phyloP scores from a whole-genome alignment of 2,329 filamentous ascomycete genomes.

The Cercospora sesami region DNA sequence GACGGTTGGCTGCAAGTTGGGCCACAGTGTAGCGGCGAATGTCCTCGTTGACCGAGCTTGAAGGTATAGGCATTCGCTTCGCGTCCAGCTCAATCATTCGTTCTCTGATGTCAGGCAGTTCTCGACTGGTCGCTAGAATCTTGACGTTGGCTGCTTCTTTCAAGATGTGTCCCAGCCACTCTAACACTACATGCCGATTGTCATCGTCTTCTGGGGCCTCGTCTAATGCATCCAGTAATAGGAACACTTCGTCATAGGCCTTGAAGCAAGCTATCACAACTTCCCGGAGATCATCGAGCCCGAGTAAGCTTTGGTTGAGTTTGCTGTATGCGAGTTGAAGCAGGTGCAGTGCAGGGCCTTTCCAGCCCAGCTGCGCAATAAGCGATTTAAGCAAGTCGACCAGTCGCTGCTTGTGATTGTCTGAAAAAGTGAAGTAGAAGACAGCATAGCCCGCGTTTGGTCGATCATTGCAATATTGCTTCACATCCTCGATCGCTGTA shows the following conservation, averaged over 20 bases:
- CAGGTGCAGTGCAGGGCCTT: constrained; percentile 15
- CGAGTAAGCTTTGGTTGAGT: constrained; percentile 10
- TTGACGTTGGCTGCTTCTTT: constrained; percentile 17
- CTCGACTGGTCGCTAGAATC: constrained; percentile 28
- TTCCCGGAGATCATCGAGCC: constrained; percentile 20
- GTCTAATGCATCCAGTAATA: constrained; percentile 41
- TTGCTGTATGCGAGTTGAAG: constrained; percentile 20
- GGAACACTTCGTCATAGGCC: constrained; percentile 30
- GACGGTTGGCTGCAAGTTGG: constrained; percentile 16
- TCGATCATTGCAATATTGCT: constrained; percentile 1
- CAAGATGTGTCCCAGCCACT: constrained; percentile 15
- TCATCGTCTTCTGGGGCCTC: constrained; percentile 31
- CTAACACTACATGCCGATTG: constrained; percentile 19
- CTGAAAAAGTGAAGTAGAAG: constrained; percentile 29
- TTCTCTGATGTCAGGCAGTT: constrained; percentile 18
- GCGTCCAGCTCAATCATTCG: constrained; percentile 16
- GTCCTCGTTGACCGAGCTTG: constrained; percentile 18
- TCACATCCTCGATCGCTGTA: constrained; percentile 25
- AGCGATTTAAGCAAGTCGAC: constrained; percentile 22
- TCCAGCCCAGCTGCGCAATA: constrained; percentile 24
- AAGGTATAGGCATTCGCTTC: constrained; percentile 4
- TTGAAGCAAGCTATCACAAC: constrained; percentile 21
- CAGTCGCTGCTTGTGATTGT: constrained; percentile 25
- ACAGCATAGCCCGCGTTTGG: constrained; percentile 12
- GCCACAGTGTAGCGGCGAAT: constrained; percentile 22